Conservation (phyloP, 1,284 basidiomycete genomes). For the Mycena sp. region DNA sequence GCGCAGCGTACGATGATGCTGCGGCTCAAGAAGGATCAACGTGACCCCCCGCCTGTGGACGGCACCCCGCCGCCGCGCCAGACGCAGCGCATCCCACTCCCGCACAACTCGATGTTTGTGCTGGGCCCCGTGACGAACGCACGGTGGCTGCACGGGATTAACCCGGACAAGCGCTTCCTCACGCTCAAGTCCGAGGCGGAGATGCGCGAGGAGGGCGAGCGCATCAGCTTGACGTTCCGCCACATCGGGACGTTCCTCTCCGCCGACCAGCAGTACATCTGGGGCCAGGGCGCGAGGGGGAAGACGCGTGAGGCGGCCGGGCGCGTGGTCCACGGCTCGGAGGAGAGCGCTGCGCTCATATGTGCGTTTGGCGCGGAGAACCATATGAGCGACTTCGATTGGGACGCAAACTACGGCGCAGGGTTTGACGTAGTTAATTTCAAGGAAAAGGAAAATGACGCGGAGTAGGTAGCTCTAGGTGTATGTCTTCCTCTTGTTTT, state of each 20-base stretch:
- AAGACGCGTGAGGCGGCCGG: slow-evolving; percentile 63
- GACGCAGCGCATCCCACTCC: slow-evolving; percentile 71
- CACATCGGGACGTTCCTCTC: slow-evolving; percentile 78
- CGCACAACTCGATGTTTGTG: slow-evolving; percentile 82
- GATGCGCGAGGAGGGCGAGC: slow-evolving; percentile 60
- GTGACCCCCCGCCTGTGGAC: background rate
- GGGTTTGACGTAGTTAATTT: slow-evolving; percentile 79
- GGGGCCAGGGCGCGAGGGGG: slow-evolving; percentile 71
- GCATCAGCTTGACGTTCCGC: slow-evolving; percentile 82
- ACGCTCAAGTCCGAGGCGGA: slow-evolving; percentile 62
- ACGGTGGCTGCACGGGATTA: slow-evolving; percentile 76
- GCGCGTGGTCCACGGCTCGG: slow-evolving; percentile 58
- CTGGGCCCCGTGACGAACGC: slow-evolving; percentile 76
- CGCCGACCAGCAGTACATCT: slow-evolving; percentile 59
- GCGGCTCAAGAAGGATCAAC: slow-evolving; percentile 64
- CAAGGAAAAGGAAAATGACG: slow-evolving; percentile 20
- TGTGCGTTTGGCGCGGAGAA: slow-evolving; percentile 78
- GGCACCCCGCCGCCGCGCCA: slow-evolving; percentile 42
- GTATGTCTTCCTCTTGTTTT: no score
- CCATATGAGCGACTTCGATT: slow-evolving; percentile 70
- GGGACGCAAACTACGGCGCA: slow-evolving; percentile 67
- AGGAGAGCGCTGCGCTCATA: slow-evolving; percentile 61
- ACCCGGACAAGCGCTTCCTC: slow-evolving; percentile 71
- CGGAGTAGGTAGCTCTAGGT: no score
- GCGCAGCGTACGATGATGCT: slow-evolving; percentile 78